Conservation (phyloP, 225 moss, liverwort and hornwort genomes). For the Neckera pumila region DNA sequence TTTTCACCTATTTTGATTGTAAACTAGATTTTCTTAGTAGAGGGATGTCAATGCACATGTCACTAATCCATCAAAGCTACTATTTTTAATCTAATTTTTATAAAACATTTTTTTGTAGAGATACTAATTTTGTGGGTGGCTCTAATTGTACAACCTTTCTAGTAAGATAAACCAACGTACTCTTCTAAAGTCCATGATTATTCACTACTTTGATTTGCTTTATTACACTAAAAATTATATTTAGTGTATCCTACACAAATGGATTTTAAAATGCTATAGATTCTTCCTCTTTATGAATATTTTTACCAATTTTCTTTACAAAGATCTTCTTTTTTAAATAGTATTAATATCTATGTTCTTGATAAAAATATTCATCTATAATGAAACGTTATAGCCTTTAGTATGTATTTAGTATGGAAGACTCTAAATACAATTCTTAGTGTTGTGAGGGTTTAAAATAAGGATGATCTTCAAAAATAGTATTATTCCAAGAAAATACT, state of each 20-base stretch:
- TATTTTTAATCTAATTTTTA: neutral
- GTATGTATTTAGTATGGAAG: neutral
- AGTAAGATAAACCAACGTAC: neutral
- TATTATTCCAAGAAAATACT: too few relatives aligned
- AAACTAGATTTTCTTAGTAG: neutral
- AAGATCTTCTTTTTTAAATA: neutral
- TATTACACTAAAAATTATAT: neutral
- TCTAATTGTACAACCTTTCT: neutral
- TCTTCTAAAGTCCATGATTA: neutral
- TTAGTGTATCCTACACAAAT: fast-evolving
- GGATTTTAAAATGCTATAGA: neutral
- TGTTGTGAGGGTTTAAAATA: neutral
- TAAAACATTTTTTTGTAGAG: neutral
- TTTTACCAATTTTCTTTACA: neutral
- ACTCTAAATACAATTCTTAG: neutral
- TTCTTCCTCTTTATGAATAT: neutral
- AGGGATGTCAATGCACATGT: fast-evolving
- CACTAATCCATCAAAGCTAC: neutral
- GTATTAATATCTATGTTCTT: neutral
- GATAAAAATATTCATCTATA: neutral
- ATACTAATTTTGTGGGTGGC: neutral
- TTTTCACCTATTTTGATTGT: neutral
- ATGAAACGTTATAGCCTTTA: neutral
- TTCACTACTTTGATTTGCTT: neutral
- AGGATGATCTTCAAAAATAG: neutral